Percentiles rank a stretch among this genome's conserved stretches.
Conservation (phyloP, 2,329 filamentous ascomycete species). For the Colletotrichum costaricense region DNA sequence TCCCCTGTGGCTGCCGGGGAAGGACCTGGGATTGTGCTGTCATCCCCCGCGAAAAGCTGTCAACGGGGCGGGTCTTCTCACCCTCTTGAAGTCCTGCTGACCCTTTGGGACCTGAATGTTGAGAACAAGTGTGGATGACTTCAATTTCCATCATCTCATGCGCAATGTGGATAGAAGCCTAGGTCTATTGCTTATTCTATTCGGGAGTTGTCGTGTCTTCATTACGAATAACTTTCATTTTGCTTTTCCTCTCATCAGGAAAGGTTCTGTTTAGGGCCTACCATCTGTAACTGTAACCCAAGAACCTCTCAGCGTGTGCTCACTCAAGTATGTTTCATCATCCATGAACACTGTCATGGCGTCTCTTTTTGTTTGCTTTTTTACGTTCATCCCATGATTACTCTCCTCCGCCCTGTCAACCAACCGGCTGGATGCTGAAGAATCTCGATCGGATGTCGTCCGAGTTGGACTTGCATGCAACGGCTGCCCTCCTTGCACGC, state of each 20-base stretch:
- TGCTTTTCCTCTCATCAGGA: not conserved
- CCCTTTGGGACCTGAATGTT: not conserved
- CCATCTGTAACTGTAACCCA: not conserved
- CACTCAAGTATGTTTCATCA: constrained; percentile 18
- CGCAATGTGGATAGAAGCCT: not conserved
- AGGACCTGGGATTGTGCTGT: constrained; percentile 14
- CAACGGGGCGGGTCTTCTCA: constrained; percentile 1
- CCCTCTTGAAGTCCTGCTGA: not conserved
- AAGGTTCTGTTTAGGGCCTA: not conserved
- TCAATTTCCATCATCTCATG: constrained; percentile 15
- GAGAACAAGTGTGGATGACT: not conserved
- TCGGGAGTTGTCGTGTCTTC: not conserved
- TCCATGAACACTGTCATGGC: not conserved
- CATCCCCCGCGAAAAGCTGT: constrained; percentile 22
- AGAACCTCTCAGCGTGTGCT: not conserved
- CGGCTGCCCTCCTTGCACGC: constrained; percentile 10
- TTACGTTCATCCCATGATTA: constrained; percentile 20
- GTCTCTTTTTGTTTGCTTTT: not conserved
- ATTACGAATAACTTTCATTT: not conserved
- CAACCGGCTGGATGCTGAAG: constrained; percentile 44
- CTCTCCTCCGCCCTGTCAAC: not conserved
- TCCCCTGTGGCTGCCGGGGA: constrained; percentile 21
- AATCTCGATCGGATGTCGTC: constrained; percentile 44
- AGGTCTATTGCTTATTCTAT: constrained; percentile 10
- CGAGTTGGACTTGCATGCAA: constrained; percentile 40